A percentile compares a stretch with the other conserved stretches of the same genome.
These are phyloP conservation scores for Aspergillus viridinutans DNA, from an alignment of 2,329 filamentous ascomycete species.

Conservation along the genomic window DNA sequence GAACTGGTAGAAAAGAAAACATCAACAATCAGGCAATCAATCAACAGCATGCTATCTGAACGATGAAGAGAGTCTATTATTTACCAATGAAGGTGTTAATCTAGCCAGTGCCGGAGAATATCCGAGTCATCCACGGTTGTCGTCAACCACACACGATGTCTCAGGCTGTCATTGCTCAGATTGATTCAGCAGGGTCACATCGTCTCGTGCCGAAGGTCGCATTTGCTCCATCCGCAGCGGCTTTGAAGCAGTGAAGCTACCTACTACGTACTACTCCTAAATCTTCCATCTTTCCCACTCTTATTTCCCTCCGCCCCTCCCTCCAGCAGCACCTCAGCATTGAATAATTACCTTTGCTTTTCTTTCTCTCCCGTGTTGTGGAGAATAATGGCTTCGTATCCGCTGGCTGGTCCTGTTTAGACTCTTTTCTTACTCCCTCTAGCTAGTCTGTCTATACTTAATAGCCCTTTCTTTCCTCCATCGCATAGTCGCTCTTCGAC, in stretches of 20 bases:
- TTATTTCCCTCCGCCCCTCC: neutral
- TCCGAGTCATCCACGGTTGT: neutral
- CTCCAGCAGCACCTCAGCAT: neutral
- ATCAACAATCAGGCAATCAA: neutral
- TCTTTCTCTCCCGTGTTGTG: slow-evolving; percentile 6
- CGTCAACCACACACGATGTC: neutral
- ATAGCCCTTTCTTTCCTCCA: neutral
- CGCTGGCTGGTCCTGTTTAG: slow-evolving; percentile 23
- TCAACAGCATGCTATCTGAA: neutral
- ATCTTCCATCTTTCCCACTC: slow-evolving; percentile 7
- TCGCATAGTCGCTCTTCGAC: neutral
- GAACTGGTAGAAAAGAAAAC: neutral
- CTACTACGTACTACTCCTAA: neutral
- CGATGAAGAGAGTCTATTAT: neutral
- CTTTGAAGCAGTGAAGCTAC: slow-evolving; percentile 3
- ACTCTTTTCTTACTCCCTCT: slow-evolving; percentile 10
- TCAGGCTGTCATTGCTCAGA: neutral
- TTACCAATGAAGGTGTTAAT: neutral
- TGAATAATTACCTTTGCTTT: slow-evolving; percentile 5
- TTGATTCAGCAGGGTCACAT: slow-evolving; percentile 28
- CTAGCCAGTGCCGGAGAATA: neutral
- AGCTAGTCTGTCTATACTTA: slow-evolving; percentile 3
- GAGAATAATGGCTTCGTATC: slow-evolving; percentile 14
- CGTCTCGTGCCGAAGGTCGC: slow-evolving; percentile 33
- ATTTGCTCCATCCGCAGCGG: slow-evolving; percentile 20